Evolutionary conservation across 2,329 filamentous ascomycete genomes (phyloP), one percentile per base, ranked within the genome.

Genomic region (Phoma herbarum): DNA sequence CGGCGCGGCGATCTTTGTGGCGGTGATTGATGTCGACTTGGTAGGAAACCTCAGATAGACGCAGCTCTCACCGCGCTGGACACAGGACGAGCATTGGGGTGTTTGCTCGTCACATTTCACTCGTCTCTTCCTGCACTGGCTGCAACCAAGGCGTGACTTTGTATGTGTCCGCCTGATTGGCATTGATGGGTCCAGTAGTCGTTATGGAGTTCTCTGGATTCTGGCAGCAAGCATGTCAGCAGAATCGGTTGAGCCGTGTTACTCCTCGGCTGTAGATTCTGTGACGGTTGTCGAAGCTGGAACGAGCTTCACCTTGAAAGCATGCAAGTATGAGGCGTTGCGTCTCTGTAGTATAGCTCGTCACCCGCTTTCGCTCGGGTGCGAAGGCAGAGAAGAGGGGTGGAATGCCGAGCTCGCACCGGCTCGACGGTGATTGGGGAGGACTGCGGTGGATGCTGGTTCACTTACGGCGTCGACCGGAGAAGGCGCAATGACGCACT

Each of bases 61-160:
- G 26, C 60, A 63, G 37, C 22, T 43, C 35, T 64, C 61, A 20
- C 44, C 45, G 16, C 59, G 51, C 39, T 54, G 44, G 18, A 41
- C 28, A 16, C 61, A 64, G 12, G 47, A 55, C 1, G 59, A 52
- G 33, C 61, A 64, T 26, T 31, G 35, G 8, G 61, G 61, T 20
- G 25, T 12, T 33, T 46, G 45, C 46, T 64, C 61, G 42, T 64
- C 61, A 42, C 61, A 64, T 28, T 64, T 64, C 0, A 64, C 61
- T 14, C 61, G 61, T 39, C 61, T 47, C 43, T 52, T 59, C 10
- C 59, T 53, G 46, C 61, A 64, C 28, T 57, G 61, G 48, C 60
- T 59, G 45, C 61, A 64, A 28, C 61, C 61, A 31, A 51, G 56
- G 29, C 61, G 59, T 28, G 61, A 64, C 41, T 64, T 64, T 44